phyloP scores from a whole-genome alignment of 208 protist species.

The Leishmania lainsoni region DNA sequence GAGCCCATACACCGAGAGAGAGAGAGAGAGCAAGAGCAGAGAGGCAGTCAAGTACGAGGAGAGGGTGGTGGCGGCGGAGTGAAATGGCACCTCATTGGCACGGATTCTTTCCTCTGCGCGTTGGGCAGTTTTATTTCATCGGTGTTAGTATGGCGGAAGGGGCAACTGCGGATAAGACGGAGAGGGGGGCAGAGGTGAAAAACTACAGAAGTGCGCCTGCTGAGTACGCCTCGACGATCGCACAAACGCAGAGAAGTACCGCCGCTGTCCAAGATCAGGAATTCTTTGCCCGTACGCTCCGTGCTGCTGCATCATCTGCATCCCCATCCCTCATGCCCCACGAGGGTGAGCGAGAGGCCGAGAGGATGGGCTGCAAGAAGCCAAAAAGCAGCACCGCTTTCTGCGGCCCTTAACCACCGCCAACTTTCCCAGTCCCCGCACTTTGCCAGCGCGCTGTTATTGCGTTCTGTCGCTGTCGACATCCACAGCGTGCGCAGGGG shows the following conservation, averaged over 20 bases:
- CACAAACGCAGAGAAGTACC: not conserved
- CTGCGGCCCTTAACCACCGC: not conserved
- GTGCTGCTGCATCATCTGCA: not conserved
- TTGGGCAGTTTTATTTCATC: not conserved
- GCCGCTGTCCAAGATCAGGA: not conserved
- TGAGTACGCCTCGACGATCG: not conserved
- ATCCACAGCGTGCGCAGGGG: slow-evolving; percentile 29
- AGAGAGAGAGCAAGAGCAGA: not conserved
- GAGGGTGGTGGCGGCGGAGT: not conserved
- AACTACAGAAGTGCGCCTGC: not conserved
- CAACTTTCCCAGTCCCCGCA: too few species aligned
- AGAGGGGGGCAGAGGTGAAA: not conserved
- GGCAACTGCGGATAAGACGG: not conserved
- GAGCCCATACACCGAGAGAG: too few species aligned
- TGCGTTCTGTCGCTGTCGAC: slow-evolving; percentile 29
- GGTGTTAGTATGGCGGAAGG: not conserved
- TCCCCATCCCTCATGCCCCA: not conserved
- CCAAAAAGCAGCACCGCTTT: not conserved
- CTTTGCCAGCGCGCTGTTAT: not conserved
- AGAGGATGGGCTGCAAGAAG: not conserved
- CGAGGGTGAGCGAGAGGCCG: not conserved
- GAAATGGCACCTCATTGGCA: not conserved
- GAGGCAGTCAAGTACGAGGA: not conserved
- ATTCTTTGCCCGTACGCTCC: not conserved
- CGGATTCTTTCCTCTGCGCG: not conserved